phyloP scores from a whole-genome alignment of 1,139 yeast species.

The Geotrichum reessii region DNA sequence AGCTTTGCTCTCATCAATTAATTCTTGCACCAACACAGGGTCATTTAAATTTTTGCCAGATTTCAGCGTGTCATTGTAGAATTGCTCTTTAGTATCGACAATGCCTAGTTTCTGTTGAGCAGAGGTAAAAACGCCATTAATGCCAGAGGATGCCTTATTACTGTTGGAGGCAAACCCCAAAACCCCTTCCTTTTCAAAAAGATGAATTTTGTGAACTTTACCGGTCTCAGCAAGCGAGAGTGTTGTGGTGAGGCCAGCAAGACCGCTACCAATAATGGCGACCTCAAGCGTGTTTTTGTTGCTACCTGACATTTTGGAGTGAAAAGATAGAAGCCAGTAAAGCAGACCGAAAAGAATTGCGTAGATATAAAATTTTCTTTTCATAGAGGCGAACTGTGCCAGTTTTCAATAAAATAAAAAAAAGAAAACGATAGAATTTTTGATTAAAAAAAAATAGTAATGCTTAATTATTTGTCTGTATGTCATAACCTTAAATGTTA shows the following conservation, averaged over 20 bases:
- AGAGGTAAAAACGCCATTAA: constrained; percentile 65
- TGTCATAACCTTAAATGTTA: too few relatives aligned
- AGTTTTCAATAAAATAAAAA: too few relatives aligned
- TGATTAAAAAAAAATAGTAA: too few relatives aligned
- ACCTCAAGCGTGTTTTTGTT: too few relatives aligned
- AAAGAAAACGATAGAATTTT: too few relatives aligned
- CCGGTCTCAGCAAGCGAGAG: constrained; percentile 8
- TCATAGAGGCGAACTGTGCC: too few relatives aligned
- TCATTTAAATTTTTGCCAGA: constrained; percentile 63
- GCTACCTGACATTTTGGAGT: too few relatives aligned
- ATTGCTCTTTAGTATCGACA: constrained; percentile 52
- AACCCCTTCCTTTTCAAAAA: constrained; percentile 27
- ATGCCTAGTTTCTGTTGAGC: constrained; percentile 46
- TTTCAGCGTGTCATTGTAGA: constrained; percentile 58
- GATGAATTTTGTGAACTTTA: constrained; percentile 17
- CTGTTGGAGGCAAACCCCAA: constrained; percentile 42
- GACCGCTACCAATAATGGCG: constrained; percentile 12
- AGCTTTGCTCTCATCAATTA: constrained; percentile 42
- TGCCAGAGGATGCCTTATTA: constrained; percentile 77
- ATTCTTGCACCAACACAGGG: constrained; percentile 47
- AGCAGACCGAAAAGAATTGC: too few relatives aligned
- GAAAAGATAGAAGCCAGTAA: too few relatives aligned
- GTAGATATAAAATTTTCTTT: too few relatives aligned
- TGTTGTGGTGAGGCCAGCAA: constrained; percentile 14
- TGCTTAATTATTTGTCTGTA: too few relatives aligned